Evolutionary conservation across 2,329 filamentous ascomycete species (phyloP).

Genomic region (Xylariaceae sp.): DNA sequence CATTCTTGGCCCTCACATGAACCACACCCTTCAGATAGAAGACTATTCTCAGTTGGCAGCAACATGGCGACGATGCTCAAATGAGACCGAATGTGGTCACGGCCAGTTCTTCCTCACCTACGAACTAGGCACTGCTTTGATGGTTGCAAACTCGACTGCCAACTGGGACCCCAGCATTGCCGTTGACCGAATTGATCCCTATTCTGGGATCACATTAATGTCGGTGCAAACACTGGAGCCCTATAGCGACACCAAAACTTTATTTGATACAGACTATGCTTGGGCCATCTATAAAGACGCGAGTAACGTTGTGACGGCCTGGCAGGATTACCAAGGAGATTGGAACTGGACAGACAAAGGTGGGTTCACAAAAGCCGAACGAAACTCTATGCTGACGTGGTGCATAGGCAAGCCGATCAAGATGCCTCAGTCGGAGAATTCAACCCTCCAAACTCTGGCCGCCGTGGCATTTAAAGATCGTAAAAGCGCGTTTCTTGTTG

Average conservation of each 20-base stretch:
- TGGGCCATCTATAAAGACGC: constrained; percentile 5
- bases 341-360: background rate
- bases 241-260: too few relatives aligned
- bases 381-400: background rate
- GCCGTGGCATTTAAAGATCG: background rate
- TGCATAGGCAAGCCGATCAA: background rate
- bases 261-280: background rate
- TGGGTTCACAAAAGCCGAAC: background rate
- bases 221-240: background rate
- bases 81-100: background rate
- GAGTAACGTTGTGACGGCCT: background rate
- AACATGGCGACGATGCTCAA: constrained; percentile 1
- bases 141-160: constrained; percentile 4
- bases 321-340: background rate
- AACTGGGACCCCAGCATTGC: constrained; percentile 1
- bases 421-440: background rate
- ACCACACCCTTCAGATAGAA: background rate
- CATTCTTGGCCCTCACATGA: constrained; percentile 1
- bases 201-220: background rate
- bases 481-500: background rate
- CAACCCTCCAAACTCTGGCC: background rate
- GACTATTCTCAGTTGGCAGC: constrained; percentile 1
- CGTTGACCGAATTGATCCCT: background rate
- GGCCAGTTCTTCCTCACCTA: background rate
- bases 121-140: background rate